phyloP scores from a whole-genome alignment of 176 grass and related monocot genomes.

The Ananas comosus region DNA sequence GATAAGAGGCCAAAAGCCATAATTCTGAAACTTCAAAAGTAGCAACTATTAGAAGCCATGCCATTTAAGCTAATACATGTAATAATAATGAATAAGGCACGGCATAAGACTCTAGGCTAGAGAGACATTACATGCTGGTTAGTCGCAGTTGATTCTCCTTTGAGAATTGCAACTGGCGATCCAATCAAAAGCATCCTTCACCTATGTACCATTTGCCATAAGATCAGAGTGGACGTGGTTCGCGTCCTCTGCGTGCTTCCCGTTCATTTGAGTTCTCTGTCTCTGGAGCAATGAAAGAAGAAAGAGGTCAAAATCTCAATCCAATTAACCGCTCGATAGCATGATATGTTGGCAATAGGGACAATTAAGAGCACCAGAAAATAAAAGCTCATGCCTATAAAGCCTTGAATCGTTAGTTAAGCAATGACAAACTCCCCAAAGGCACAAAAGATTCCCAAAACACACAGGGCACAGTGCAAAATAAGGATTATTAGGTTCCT shows the following conservation, averaged over 20 bases:
- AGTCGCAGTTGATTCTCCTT: background rate
- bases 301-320: background rate
- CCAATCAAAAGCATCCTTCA: background rate
- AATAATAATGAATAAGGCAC: too few species aligned
- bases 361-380: background rate
- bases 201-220: background rate
- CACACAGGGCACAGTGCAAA: background rate
- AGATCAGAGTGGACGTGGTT: conserved; percentile 13
- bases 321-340: background rate
- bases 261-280: conserved; percentile 18
- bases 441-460: background rate
- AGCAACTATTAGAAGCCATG: background rate
- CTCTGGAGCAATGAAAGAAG: conserved; percentile 1
- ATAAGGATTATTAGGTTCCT: too few species aligned
- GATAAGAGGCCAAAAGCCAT: background rate
- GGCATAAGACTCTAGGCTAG: background rate
- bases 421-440: background rate
- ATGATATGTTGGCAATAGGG: background rate
- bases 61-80: background rate
- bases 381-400: background rate
- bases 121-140: background rate
- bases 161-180: background rate
- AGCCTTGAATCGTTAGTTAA: background rate
- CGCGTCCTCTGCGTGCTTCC: conserved; percentile 5
- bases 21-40: background rate